Conservation (phyloP, 345 rosid species). For the Pugionium cornutum region DNA sequence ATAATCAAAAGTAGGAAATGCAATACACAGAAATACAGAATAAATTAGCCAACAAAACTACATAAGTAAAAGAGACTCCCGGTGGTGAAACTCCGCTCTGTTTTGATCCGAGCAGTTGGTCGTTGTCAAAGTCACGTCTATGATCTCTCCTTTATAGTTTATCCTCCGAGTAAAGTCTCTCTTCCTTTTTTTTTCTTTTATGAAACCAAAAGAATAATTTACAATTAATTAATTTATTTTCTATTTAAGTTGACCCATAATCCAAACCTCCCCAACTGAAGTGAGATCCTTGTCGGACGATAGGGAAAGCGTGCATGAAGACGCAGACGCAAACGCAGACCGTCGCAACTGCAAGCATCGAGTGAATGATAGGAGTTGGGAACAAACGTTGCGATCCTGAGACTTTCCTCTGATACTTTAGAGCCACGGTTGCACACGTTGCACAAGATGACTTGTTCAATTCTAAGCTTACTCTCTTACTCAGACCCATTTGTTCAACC, state of each 20-base stretch:
- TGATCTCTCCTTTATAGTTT: constrained; percentile 7
- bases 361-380: constrained; percentile 73
- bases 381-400: constrained; percentile 61
- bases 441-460: constrained; percentile 49
- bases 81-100: constrained; percentile 11
- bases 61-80: constrained; percentile 1
- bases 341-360: constrained; percentile 85
- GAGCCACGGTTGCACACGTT: constrained; percentile 55
- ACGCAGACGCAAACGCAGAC: constrained; percentile 94
- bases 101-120: not conserved
- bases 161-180: constrained; percentile 21
- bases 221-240: not conserved
- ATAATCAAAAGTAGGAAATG: not conserved
- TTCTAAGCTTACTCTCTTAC: constrained; percentile 30
- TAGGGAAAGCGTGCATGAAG: constrained; percentile 67
- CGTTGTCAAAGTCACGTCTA: constrained; percentile 32
- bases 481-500: constrained; percentile 38
- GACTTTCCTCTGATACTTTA: constrained; percentile 50
- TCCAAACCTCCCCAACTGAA: constrained; percentile 82
- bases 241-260: constrained; percentile 48
- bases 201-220: constrained; percentile 28
- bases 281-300: constrained; percentile 58
- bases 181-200: not conserved
- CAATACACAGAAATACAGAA: no score
- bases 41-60: constrained; percentile 30